Evolutionary conservation across 2,329 filamentous ascomycete species (phyloP), one percentile per base, ranked within the genome.

Genomic region (Herpotrichia juniperi): DNA sequence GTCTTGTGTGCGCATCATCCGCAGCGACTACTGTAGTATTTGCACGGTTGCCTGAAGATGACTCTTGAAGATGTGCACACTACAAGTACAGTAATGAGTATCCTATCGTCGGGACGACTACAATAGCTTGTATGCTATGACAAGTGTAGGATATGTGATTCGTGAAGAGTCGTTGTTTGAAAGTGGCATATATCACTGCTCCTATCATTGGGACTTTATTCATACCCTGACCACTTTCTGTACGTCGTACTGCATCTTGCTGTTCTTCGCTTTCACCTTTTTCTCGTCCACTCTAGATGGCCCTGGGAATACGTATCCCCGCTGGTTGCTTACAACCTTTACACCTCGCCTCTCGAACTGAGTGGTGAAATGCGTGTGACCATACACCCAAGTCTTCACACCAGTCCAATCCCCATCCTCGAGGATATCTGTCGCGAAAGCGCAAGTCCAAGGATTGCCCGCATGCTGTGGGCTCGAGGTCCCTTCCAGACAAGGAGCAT

Each of bases 391-490:
- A 14, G 59, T 48, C 35, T 73, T 73, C 1, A 79, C 70, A 1
- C 62, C 59, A 6, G 50, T 53, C 81, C 72, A 81, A 79, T 42
- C 78, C 72, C 77, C 77, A 6, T 54, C 59, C 1, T 59, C 57
- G 2, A 80, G 57, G 2, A 83, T 54, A 48, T 85, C 80, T 0
- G 82, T 85, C 4, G 77, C 79, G 63, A 85, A 87, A 0, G 79
- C 83, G 7, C 74, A 74, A 2, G 69, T 74, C 74, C 78, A 80
- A 0, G 78, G 76, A 19, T 75, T 81, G 14, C 73, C 65, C 2
- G 72, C 60, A 44, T 87, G 72, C 54, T 79, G 74, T 0, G 83
- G 82, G 1, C 74, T 73, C 0, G 82, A 80, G 1, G 81, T 79
- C 6, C 75, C 76, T 39, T 75, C 55, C 0, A 81, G 57, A n/a